These are phyloP conservation scores for Nemania bipapillata DNA, from an alignment of 2,329 filamentous ascomycete genomes.

Conservation along the genomic window DNA sequence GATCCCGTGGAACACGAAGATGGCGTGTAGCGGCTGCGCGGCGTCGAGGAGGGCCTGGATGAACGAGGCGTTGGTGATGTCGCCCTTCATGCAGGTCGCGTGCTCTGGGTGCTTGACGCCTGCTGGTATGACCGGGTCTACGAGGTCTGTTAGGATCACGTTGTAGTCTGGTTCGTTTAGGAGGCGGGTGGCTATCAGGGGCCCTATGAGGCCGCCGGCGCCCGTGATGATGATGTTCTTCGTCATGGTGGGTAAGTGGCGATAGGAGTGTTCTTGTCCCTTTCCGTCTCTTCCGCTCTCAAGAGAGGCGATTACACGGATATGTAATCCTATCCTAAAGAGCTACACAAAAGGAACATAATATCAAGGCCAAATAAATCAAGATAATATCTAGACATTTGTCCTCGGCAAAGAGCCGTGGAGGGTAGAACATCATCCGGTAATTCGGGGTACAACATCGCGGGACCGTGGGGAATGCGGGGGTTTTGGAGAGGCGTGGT, in stretches of 20 bases:
- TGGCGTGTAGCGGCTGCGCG: slow-evolving; percentile 61
- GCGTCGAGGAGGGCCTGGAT: slow-evolving; percentile 56
- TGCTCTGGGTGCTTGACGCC: slow-evolving; percentile 62
- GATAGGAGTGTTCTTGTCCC: background rate
- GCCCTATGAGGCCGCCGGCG: slow-evolving; percentile 51
- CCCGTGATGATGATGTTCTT: slow-evolving; percentile 53
- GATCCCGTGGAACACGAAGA: slow-evolving; percentile 73
- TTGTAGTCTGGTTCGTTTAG: slow-evolving; percentile 55
- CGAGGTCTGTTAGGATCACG: slow-evolving; percentile 64
- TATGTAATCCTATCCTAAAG: background rate
- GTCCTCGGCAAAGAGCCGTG: background rate
- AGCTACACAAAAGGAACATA: background rate
- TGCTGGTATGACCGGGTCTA: slow-evolving; percentile 62
- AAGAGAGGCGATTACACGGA: background rate
- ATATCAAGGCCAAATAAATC: background rate
- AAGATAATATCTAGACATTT: background rate
- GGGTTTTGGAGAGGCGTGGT: slow-evolving; percentile 23
- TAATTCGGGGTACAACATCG: slow-evolving; percentile 22
- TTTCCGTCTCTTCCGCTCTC: background rate
- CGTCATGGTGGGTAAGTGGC: slow-evolving; percentile 37
- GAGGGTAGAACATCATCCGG: background rate
- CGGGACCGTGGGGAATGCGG: slow-evolving; percentile 32
- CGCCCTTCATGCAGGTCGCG: slow-evolving; percentile 61
- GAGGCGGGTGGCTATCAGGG: slow-evolving; percentile 55
- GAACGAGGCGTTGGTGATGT: slow-evolving; percentile 56